Evolutionary conservation across 2,329 filamentous ascomycete species (phyloP).

Genomic region (Colletotrichum plurivorum): DNA sequence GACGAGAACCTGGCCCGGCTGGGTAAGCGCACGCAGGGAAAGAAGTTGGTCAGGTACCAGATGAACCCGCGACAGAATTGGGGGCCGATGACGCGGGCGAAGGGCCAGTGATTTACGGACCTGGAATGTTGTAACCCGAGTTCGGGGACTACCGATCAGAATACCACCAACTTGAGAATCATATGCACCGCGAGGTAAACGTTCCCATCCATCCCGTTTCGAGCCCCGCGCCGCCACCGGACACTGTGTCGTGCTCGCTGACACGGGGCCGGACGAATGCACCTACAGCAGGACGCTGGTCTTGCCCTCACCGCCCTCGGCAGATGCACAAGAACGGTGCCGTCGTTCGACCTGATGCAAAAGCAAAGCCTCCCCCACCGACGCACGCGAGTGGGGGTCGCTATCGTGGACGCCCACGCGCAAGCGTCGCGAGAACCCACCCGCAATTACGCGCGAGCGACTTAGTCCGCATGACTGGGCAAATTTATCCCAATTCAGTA

Average conservation of each 20-base stretch:
- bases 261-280: not conserved
- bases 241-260: not conserved
- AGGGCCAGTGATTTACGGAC: slow-evolving; percentile 72
- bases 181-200: slow-evolving; percentile 17
- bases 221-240: too few relatives aligned
- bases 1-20: slow-evolving; percentile 83
- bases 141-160: not conserved
- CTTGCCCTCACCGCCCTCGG: not conserved
- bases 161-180: slow-evolving; percentile 17
- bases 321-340: too few relatives aligned
- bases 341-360: too few relatives aligned
- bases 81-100: slow-evolving; percentile 82
- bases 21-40: slow-evolving; percentile 77
- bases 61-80: slow-evolving; percentile 92
- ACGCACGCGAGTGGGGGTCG: too few relatives aligned
- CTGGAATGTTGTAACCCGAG: not conserved
- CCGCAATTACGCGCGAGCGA: not conserved
- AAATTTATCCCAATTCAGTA: not conserved
- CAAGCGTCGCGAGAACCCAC: too few relatives aligned
- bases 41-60: slow-evolving; percentile 88
- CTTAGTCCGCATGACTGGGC: not conserved
- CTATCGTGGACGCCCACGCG: too few relatives aligned
- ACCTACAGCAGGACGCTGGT: not conserved
- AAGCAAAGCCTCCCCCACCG: too few relatives aligned
- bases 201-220: not conserved